Base-by-base conservation (phyloP, 2,329 filamentous ascomycete genomes). In the Pestalotiopsis sp. region DNA sequence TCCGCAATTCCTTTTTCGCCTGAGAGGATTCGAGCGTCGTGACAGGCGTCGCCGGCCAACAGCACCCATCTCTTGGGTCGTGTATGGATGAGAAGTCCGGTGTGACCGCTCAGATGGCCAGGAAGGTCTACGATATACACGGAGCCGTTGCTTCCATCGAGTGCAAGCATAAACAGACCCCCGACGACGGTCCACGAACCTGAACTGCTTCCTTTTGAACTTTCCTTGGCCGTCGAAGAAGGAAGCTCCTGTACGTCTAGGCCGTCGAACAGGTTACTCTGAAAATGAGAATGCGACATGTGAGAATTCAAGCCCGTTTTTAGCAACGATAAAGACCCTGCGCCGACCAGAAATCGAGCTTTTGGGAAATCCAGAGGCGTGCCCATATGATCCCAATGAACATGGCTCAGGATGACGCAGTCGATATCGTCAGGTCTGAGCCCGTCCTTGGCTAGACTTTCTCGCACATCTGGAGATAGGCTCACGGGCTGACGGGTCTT, bases 381-480 rank as follows among this genome's bases (percentile, higher is more conserved):
- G n/a, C 87, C 88, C 49, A 85, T 80, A 70, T 89, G 87, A 72
- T 90, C 87, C 81, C 85, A 89, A 72, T 90, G 87, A 0, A 86
- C 80, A 69, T 90, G 87, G 71, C 83, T 85, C 1, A 87, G 75
- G 7, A 89, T 75, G 5, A 81, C 75, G 0, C 73, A 52, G 63
- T 79, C 73, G 45, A 82, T 74, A 23, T 72, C 70, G 17, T 23
- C n/a, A 9, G n/a, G 7, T 17, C n/a, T 11, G 2, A 20, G 9
- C 17, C 45, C 45, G 0, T 4, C 45, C 17, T 52, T 52, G 14
- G 6, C 2, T 17, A 52, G 7, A 52, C 45, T 52, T 17, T 52
- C 45, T 52, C 45, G 45, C 17, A 12, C 45, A 52, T 52, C n/a
- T 23, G 45, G 45, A 4, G 45, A 52, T 2, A 52, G 45, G 17